These are phyloP conservation scores for Apodospora peruviana DNA, from an alignment of 495 filamentous ascomycete species.

Conservation along the genomic window DNA sequence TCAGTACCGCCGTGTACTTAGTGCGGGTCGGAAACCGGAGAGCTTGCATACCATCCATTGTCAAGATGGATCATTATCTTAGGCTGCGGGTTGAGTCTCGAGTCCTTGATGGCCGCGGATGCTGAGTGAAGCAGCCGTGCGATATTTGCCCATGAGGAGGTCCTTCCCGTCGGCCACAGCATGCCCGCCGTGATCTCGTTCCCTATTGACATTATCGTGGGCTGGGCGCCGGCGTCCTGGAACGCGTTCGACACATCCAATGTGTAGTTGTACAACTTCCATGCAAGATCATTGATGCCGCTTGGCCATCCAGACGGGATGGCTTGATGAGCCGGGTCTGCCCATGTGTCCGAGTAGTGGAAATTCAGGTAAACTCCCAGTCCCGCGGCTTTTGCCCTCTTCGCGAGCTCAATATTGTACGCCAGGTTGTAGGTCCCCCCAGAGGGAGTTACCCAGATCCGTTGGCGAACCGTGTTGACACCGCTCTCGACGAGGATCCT, in stretches of 20 bases:
- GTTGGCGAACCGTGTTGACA: conserved; percentile 66
- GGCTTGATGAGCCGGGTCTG: conserved; percentile 38
- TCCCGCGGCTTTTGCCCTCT: conserved; percentile 58
- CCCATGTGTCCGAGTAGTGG: conserved; percentile 66
- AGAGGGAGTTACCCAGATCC: conserved; percentile 66
- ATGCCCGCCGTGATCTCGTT: conserved; percentile 64
- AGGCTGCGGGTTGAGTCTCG: conserved; percentile 46
- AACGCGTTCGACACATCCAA: conserved; percentile 55
- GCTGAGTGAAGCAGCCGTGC: conserved; percentile 57
- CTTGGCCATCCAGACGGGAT: conserved; percentile 59
- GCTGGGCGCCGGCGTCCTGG: conserved; percentile 44
- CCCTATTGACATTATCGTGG: conserved; percentile 61
- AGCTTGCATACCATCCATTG: conserved; percentile 48
- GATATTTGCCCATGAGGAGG: conserved; percentile 50
- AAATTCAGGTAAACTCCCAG: conserved; percentile 63
- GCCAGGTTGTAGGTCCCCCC: conserved; percentile 61
- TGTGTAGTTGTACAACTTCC: conserved; percentile 64
- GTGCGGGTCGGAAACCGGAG: not conserved
- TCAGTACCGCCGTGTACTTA: not conserved
- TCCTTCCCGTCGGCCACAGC: conserved; percentile 57
- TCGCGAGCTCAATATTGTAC: conserved; percentile 64
- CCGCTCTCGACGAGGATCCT: conserved; percentile 57
- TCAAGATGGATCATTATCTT: conserved; percentile 67
- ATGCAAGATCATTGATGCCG: conserved; percentile 50
- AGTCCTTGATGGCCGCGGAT: conserved; percentile 57